Conservation (phyloP, 805 yeast genomes). For the Kodamaea sagamina region DNA sequence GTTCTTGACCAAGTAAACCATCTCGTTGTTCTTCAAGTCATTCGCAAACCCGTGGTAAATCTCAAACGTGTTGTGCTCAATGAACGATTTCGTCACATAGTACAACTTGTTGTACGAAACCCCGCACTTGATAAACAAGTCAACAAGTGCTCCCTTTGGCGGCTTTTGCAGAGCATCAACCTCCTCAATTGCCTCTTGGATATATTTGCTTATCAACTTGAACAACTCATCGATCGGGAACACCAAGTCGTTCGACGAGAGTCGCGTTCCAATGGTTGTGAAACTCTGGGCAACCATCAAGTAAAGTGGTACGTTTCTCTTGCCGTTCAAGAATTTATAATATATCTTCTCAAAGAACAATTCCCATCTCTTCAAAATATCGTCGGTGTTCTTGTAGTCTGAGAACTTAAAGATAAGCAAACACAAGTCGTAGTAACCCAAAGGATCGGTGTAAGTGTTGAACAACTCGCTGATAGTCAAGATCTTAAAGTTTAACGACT, state of each 20-base stretch:
- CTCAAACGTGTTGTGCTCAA: constrained; percentile 60
- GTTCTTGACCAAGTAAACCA: constrained; percentile 60
- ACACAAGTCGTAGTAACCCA: constrained; percentile 84
- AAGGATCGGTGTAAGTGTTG: constrained; percentile 83
- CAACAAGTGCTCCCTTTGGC: constrained; percentile 58
- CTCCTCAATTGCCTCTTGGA: constrained; percentile 42
- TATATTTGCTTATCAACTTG: constrained; percentile 61
- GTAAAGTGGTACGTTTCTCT: constrained; percentile 40
- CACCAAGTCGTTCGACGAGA: constrained; percentile 69
- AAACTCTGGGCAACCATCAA: constrained; percentile 41
- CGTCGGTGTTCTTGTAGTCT: constrained; percentile 83
- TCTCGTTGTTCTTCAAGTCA: constrained; percentile 41
- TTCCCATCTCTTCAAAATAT: constrained; percentile 79
- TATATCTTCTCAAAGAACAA: constrained; percentile 57
- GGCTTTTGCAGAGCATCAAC: constrained; percentile 33
- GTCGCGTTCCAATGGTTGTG: constrained; percentile 58
- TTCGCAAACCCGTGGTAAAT: constrained; percentile 48
- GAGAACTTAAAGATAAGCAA: constrained; percentile 77
- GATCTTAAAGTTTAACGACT: constrained; percentile 62
- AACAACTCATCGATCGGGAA: constrained; percentile 77
- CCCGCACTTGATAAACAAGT: constrained; percentile 64
- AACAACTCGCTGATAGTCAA: constrained; percentile 75
- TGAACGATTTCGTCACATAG: constrained; percentile 59
- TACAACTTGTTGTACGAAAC: constrained; percentile 65
- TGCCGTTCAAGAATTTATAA: constrained; percentile 31